Evolutionary conservation across 192 early-diverging fungal genomes (phyloP), one percentile per base, ranked within the genome.

Genomic region (Mortierella alpina): DNA sequence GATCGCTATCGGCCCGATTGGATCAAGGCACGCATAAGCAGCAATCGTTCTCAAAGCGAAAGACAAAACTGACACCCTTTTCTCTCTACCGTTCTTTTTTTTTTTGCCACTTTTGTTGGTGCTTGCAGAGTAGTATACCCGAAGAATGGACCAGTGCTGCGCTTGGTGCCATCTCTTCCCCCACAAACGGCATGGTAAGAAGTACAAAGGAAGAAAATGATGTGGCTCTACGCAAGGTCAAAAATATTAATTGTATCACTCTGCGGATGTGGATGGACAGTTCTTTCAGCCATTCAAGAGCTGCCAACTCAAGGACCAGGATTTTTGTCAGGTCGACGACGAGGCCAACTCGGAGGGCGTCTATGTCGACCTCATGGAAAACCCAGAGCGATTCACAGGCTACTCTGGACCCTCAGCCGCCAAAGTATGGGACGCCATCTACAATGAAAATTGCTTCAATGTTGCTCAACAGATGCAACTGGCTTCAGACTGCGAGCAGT

Each of bases 331-430:
- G 4, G 87, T 96, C 47, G 94, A 96, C 57, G 95, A 97, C 83
- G 93, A 96, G 70, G 62, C 87, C 45, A 77, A 88, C 71, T 52
- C 66, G 72, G 91, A 92, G 18, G 95, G 92, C 31, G 84, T 93
- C 46, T 97, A 94, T 85, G 91, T 99, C 7, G 91, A 99, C 64
- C 84, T 99, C 31, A 64, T 92, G 3, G 90, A 91, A 45, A 99
- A 99, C 63, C 96, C 96, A 10, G 97, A 99, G 78, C 90, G 96
- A 12, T 99, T 95, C 73, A 98, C 97, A 0, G 97, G 95, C n/a
- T 99, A 97, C 70, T 88, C 92, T 15, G 97, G 97, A 61, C 91
- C 93, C n/a, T 91, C 93, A 41, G 92, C 96, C 45, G 88, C 88
- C 48, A 88, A 93, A 42, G 92, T 99, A 14, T 99, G 97, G 97